Evolutionary conservation across 768 basidiomycete genomes (phyloP).

Genomic region (Boletellus ananiceps): DNA sequence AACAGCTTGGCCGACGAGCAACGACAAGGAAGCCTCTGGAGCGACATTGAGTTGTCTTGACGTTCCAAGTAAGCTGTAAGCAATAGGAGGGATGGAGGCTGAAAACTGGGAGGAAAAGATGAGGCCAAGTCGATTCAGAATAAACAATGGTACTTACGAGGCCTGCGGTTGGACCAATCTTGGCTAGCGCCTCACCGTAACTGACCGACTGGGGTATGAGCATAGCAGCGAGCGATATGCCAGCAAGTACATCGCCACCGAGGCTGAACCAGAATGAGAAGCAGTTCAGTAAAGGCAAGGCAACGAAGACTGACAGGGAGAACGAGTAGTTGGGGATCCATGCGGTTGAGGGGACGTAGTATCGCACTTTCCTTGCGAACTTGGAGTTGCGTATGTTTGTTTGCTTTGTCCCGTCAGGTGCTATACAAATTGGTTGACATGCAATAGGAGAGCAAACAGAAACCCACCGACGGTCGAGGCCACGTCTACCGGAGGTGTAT

Average conservation of each 20-base stretch:
- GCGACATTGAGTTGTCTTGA: slow-evolving; percentile 79
- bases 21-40: slow-evolving; percentile 83
- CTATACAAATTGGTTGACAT: background rate
- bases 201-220: slow-evolving; percentile 86
- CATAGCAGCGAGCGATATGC: slow-evolving; percentile 80
- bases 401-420: slow-evolving; percentile 13
- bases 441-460: background rate
- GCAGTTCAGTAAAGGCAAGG: background rate
- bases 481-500: slow-evolving; percentile 11
- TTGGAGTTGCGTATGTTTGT: slow-evolving; percentile 21
- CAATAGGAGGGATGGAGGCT: slow-evolving; percentile 80
- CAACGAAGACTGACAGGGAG: slow-evolving; percentile 48
- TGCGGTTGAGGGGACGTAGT: slow-evolving; percentile 71
- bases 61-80: slow-evolving; percentile 87
- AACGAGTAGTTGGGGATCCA: slow-evolving; percentile 79
- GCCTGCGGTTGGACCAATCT: slow-evolving; percentile 80
- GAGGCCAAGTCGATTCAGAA: background rate
- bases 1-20: slow-evolving; percentile 85
- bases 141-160: slow-evolving; percentile 47
- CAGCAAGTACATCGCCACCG: slow-evolving; percentile 74
- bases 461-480: slow-evolving; percentile 21
- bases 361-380: slow-evolving; percentile 51
- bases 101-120: slow-evolving; percentile 51
- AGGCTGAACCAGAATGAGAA: slow-evolving; percentile 35
- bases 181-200: slow-evolving; percentile 85